Conservation (phyloP, 495 filamentous ascomycete genomes). For the Haplographium delicatum region DNA sequence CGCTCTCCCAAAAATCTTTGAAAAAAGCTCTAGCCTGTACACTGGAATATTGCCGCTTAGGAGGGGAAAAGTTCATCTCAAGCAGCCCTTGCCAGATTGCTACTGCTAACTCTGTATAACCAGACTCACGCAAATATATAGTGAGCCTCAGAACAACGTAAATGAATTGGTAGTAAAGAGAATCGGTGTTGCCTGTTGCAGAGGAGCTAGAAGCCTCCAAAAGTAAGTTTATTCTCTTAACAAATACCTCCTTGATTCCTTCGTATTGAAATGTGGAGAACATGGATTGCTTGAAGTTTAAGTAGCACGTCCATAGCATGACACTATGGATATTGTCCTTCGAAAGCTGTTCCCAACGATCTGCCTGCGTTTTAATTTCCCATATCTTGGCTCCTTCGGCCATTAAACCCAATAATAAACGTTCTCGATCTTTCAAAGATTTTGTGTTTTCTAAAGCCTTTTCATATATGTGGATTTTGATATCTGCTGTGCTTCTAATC, state of each 20-base stretch:
- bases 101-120: constrained; percentile 70
- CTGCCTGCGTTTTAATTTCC: constrained; percentile 56
- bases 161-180: constrained; percentile 47
- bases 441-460: constrained; percentile 60
- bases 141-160: constrained; percentile 74
- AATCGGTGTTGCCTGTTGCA: constrained; percentile 11
- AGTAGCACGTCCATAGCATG: constrained; percentile 65
- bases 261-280: constrained; percentile 66
- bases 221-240: constrained; percentile 49
- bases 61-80: constrained; percentile 64
- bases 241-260: constrained; percentile 49
- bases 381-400: constrained; percentile 66
- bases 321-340: constrained; percentile 52
- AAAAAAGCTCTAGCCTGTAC: constrained; percentile 14
- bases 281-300: constrained; percentile 69
- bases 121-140: constrained; percentile 69
- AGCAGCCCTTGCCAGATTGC: constrained; percentile 81
- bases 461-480: constrained; percentile 76
- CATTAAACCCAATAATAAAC: constrained; percentile 62
- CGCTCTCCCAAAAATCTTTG: constrained; percentile 78
- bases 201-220: constrained; percentile 30
- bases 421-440: constrained; percentile 38
- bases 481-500: constrained; percentile 60
- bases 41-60: constrained; percentile 23
- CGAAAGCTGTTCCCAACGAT: constrained; percentile 59